A percentile compares a stretch with the other conserved stretches of the same genome.
Conservation (phyloP, 2,329 filamentous ascomycete genomes). For the Aspergillus carbonarius region DNA sequence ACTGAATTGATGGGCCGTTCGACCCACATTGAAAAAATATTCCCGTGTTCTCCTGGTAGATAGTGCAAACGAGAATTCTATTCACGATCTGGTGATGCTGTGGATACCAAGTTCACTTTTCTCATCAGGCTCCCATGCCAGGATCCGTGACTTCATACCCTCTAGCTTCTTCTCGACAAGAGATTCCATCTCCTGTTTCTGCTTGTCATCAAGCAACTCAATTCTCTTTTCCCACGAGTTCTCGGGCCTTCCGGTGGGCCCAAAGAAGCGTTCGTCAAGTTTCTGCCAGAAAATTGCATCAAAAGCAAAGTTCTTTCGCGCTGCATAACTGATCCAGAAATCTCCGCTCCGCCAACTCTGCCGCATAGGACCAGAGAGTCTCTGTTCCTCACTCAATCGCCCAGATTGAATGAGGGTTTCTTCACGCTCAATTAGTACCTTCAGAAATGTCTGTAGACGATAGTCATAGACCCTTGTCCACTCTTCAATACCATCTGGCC, state of each 20-base stretch:
- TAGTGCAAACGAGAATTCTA: too few relatives aligned
- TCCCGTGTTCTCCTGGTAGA: too few relatives aligned
- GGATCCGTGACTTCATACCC: neutral
- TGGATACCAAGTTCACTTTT: too few relatives aligned
- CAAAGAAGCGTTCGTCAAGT: constrained; percentile 13
- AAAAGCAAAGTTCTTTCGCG: constrained; percentile 11
- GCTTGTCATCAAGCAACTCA: neutral
- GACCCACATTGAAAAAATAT: too few relatives aligned
- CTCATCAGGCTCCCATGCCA: neutral
- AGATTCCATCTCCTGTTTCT: constrained; percentile 4
- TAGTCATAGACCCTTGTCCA: constrained; percentile 18
- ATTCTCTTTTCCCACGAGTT: neutral
- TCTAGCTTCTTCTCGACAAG: neutral
- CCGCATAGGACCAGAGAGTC: constrained; percentile 19
- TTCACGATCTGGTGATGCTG: too few relatives aligned
- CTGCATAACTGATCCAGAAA: constrained; percentile 13
- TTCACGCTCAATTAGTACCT: constrained; percentile 12
- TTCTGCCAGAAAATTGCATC: constrained; percentile 12
- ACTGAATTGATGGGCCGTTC: too few relatives aligned
- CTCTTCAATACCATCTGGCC: constrained; percentile 18
- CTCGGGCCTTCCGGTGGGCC: neutral
- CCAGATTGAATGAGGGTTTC: constrained; percentile 11
- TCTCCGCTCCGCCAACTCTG: constrained; percentile 11
- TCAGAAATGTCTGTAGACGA: constrained; percentile 19
- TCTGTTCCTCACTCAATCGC: constrained; percentile 8